phyloP scores from a whole-genome alignment of 176 grass and related monocot species.

The Triticum urartu region DNA sequence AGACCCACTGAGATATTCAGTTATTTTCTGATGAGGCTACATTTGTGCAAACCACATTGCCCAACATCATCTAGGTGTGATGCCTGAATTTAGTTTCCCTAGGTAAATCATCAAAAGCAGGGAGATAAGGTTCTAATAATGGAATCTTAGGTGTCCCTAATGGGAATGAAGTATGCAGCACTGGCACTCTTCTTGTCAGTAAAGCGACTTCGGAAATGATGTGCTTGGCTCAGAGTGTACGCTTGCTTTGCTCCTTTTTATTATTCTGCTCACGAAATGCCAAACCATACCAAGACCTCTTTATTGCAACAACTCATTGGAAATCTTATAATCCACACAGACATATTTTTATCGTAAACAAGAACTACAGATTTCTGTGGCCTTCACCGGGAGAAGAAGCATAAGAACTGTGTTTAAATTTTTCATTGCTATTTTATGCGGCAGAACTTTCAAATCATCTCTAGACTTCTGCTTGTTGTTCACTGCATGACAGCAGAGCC shows the following conservation, averaged over 20 bases:
- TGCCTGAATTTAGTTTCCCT: not conserved
- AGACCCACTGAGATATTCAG: not conserved
- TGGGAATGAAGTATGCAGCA: not conserved
- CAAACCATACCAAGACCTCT: not conserved
- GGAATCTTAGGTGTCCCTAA: constrained; percentile 10
- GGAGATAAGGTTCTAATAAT: not conserved
- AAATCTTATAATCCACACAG: too few relatives aligned
- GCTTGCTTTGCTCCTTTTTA: not conserved
- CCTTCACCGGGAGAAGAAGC: too few relatives aligned
- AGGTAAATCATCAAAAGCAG: constrained; percentile 1
- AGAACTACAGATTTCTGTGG: too few relatives aligned
- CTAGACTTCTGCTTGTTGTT: not conserved
- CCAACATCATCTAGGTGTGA: constrained; percentile 17
- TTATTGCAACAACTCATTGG: not conserved
- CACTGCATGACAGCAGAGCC: not conserved
- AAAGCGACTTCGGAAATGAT: constrained; percentile 14
- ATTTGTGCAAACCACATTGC: too few relatives aligned
- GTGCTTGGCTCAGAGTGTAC: constrained; percentile 19
- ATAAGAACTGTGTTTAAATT: too few relatives aligned
- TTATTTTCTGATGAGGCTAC: too few relatives aligned
- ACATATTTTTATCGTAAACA: too few relatives aligned
- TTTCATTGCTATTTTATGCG: too few relatives aligned
- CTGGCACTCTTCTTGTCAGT: constrained; percentile 21
- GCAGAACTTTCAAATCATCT: too few relatives aligned
- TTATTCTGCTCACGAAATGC: not conserved